phyloP scores from a whole-genome alignment of 352 stramenopile species.

The Elongisporangium anandrum region DNA sequence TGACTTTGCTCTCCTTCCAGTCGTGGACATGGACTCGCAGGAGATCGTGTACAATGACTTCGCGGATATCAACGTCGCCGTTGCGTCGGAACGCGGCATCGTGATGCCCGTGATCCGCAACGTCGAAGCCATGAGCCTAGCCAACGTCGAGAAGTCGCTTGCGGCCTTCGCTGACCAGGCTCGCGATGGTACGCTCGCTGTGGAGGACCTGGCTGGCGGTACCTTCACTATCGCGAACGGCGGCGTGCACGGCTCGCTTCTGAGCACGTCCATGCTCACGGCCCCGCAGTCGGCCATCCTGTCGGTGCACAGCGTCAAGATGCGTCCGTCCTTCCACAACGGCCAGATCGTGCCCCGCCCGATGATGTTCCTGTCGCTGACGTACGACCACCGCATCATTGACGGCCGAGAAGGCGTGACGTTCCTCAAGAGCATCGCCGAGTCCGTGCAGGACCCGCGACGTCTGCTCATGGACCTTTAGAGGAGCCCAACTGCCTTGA shows the following conservation, averaged over 20 bases:
- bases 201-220: slow-evolving; percentile 95
- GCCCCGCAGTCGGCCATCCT: slow-evolving; percentile 97
- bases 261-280: slow-evolving; percentile 99
- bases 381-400: slow-evolving; percentile 99
- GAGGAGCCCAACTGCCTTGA: slow-evolving; percentile 5
- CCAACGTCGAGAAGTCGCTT: slow-evolving; percentile 96
- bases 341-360: slow-evolving; percentile 95
- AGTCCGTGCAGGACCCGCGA: slow-evolving; percentile 95
- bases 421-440: slow-evolving; percentile 98
- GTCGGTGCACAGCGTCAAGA: slow-evolving; percentile 98
- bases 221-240: slow-evolving; percentile 99
- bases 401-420: slow-evolving; percentile 98
- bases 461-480: slow-evolving; percentile 89
- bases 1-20: slow-evolving; percentile 21
- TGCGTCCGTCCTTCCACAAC: slow-evolving; percentile 89
- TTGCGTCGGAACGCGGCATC: slow-evolving; percentile 92
- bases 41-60: slow-evolving; percentile 99
- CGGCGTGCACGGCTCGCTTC: slow-evolving; percentile 95
- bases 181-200: slow-evolving; percentile 52
- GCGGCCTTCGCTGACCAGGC: slow-evolving; percentile 81
- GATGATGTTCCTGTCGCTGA: slow-evolving; percentile 99
- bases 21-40: slow-evolving; percentile 97
- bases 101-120: slow-evolving; percentile 99
- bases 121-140: slow-evolving; percentile 94
- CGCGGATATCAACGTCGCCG: slow-evolving; percentile 97